Conservation (phyloP, 2,329 filamentous ascomycete genomes). For the Epicoccum nigrum region DNA sequence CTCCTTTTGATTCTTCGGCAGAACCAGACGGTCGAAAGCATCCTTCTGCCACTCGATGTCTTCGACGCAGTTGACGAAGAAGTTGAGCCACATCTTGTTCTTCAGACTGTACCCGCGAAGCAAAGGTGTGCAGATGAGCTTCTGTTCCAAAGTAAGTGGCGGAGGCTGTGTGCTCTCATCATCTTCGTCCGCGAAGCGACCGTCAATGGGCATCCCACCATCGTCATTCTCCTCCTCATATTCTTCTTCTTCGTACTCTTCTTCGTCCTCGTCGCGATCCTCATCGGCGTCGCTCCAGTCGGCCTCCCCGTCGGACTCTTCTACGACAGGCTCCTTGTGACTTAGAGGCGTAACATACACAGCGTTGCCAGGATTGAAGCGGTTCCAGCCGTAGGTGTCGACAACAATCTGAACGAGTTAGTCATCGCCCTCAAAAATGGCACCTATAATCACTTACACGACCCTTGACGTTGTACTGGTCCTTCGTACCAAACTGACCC, state of each 20-base stretch:
- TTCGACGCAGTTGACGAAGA: constrained; percentile 75
- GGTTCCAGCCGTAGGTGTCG: constrained; percentile 59
- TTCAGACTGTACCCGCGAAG: constrained; percentile 85
- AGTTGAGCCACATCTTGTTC: constrained; percentile 89
- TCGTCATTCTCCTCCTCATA: constrained; percentile 10
- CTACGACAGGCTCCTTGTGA: constrained; percentile 30
- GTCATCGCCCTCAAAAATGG: constrained; percentile 47
- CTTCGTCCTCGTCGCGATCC: constrained; percentile 23
- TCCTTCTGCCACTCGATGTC: constrained; percentile 83
- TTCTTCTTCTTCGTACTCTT: constrained; percentile 36
- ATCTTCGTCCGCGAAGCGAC: constrained; percentile 20
- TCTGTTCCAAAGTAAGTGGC: constrained; percentile 77
- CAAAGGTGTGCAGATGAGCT: constrained; percentile 78
- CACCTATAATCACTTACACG: not conserved
- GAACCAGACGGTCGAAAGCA: constrained; percentile 80
- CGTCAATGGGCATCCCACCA: constrained; percentile 18
- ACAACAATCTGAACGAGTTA: constrained; percentile 53
- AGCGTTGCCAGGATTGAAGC: constrained; percentile 53
- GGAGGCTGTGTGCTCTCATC: constrained; percentile 37
- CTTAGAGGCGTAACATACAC: constrained; percentile 48
- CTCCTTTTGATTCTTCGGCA: constrained; percentile 67
- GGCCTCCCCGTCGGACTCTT: constrained; percentile 16
- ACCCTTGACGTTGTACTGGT: constrained; percentile 27
- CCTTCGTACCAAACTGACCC: constrained; percentile 35
- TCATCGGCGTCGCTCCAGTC: no score